Conservation (phyloP, 208 protist genomes). For the Acanthamoeba castellanii region DNA sequence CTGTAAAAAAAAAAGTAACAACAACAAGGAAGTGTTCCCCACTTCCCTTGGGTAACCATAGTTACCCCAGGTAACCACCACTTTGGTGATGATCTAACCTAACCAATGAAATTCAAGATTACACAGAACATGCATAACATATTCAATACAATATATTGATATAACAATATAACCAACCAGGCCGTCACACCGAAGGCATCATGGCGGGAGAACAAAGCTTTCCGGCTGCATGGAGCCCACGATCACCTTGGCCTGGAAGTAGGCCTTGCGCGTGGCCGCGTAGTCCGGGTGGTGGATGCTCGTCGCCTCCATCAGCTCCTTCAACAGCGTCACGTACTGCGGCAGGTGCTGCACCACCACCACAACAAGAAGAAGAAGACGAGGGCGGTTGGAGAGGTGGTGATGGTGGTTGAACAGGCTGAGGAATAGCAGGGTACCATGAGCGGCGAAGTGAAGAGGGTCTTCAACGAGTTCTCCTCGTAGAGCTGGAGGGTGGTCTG, state of each 20-base stretch:
- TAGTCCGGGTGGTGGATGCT: conserved; percentile 45
- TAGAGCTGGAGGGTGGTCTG: neutral
- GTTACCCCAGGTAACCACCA: too few relatives aligned
- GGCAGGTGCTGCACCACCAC: neutral
- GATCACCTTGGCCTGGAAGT: conserved; percentile 52
- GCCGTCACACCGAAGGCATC: neutral
- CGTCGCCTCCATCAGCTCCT: conserved; percentile 30
- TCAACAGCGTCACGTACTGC: conserved; percentile 5
- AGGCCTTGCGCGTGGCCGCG: conserved; percentile 40
- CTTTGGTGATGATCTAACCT: too few relatives aligned
- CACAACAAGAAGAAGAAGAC: neutral
- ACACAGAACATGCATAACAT: too few relatives aligned
- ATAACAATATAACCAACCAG: too few relatives aligned
- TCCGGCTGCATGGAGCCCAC: conserved; percentile 24
- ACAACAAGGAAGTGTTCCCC: too few relatives aligned
- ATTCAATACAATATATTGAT: too few relatives aligned
- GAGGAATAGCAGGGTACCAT: neutral
- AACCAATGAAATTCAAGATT: too few relatives aligned
- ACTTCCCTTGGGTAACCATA: too few relatives aligned
- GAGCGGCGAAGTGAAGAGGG: neutral
- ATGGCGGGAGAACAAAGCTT: neutral
- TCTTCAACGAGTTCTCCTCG: neutral
- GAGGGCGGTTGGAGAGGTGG: too few relatives aligned
- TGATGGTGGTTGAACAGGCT: neutral
- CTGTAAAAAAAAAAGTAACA: too few relatives aligned